Evolutionary conservation across 106 monocot genomes (phyloP), one percentile per base, ranked within the genome.

Genomic region (Vanilla planifolia): DNA sequence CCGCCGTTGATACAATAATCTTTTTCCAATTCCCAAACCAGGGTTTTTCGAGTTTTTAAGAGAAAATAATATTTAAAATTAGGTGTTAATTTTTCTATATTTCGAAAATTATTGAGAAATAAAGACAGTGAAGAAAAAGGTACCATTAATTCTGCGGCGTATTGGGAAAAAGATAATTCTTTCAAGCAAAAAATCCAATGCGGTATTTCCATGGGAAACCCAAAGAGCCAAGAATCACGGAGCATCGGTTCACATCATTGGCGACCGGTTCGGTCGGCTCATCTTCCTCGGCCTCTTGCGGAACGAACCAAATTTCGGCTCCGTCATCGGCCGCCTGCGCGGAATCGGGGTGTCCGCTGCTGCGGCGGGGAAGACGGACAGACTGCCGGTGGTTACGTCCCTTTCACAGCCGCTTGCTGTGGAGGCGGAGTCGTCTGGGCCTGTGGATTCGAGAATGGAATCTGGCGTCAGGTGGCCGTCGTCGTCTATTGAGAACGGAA

Each of bases 391-490:
- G 59, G 59, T 56, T 3, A 60, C 37, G 15, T 53, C 51, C 1
- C 8, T 57, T 3, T 33, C 48, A 4, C 66, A 69, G 17, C 44
- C 71, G 45, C 45, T 50, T 32, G 51, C 55, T 46, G 52, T 51
- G 16, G 68, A 39, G 33, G 52, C 36, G 33, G 68, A 72, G 28
- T 65, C 60, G 16, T 69, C 61, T 34, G 43, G 5, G 17, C 40
- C 43, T 5, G 76, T 64, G 0, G 68, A 75, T 19, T 84, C 84
- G 15, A 89, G 77, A 24, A 78, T 68, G 30, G 84, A 77, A 43
- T 84, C 84, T 2, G 84, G 79, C n/a, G 77, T 74, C 23, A 80
- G 66, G 28, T 84, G 89, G 23, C 80, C 73, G 29, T 84, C 89
- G 32, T 89, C 89, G 33, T 77, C 43, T 61, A 61, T 75, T 13